Evolutionary conservation across 371 early-diverging fungal species (phyloP).

Genomic region (Mortierella sp.): DNA sequence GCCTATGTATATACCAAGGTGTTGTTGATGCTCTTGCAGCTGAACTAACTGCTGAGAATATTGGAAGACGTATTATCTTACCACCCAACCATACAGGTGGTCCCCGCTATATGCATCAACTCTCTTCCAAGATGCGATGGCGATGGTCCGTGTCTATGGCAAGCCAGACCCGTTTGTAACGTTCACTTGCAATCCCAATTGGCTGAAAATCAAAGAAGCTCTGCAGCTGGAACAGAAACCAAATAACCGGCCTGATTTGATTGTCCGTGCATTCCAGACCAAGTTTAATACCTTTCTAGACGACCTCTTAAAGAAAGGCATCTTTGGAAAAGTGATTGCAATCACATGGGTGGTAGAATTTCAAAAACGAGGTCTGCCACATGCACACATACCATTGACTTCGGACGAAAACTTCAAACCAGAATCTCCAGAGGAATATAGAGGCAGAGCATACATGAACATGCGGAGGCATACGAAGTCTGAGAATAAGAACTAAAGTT

Average conservation of each 20-base stretch:
- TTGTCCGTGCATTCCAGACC: conserved; percentile 16
- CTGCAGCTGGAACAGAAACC: conserved; percentile 32
- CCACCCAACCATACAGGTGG: background rate
- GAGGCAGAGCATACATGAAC: too few species aligned
- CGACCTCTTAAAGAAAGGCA: conserved; percentile 24
- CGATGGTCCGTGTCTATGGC: background rate
- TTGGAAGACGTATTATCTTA: background rate
- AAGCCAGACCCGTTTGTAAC: conserved; percentile 55
- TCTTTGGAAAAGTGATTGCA: conserved; percentile 36
- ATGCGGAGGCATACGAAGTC: too few species aligned
- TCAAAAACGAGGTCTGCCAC: conserved; percentile 53
- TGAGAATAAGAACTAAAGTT: too few species aligned
- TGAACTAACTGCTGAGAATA: background rate
- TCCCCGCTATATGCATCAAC: conserved; percentile 7
- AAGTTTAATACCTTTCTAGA: conserved; percentile 40
- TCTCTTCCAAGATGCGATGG: conserved; percentile 3
- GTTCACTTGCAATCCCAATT: conserved; percentile 58
- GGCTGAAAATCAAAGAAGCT: conserved; percentile 50
- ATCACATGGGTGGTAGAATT: conserved; percentile 40
- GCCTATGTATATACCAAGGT: conserved; percentile 14
- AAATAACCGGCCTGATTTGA: conserved; percentile 37
- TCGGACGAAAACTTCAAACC: conserved; percentile 24
- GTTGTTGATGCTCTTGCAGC: conserved; percentile 2
- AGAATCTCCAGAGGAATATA: conserved; percentile 19
- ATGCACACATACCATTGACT: conserved; percentile 52